Conservation (phyloP, 1,284 basidiomycete species). For the Sanguinoderma infundibulare region DNA sequence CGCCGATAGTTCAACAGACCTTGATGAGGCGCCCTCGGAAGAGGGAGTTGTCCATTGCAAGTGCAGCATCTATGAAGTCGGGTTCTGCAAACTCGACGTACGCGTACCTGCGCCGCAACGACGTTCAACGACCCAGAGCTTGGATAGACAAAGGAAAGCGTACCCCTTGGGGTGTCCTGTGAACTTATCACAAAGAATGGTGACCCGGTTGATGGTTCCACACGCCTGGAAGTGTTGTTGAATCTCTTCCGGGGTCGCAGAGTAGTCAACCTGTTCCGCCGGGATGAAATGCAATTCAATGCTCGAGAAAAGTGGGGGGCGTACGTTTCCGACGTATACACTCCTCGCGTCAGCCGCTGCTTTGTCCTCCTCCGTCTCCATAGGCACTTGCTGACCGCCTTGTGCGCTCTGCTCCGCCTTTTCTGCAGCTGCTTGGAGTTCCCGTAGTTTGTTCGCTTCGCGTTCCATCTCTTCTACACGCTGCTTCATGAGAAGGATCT, state of each 20-base stretch:
- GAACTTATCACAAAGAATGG: slow-evolving; percentile 99
- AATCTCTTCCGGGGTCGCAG: slow-evolving; percentile 97
- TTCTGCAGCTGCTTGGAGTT: slow-evolving; percentile 90
- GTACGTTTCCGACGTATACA: slow-evolving; percentile 96
- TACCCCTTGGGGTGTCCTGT: slow-evolving; percentile 99
- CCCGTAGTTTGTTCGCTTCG: slow-evolving; percentile 87
- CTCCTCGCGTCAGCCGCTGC: slow-evolving; percentile 85
- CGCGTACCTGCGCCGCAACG: slow-evolving; percentile 71
- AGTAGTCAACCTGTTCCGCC: slow-evolving; percentile 87
- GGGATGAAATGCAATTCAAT: slow-evolving; percentile 10
- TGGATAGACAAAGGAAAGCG: slow-evolving; percentile 30
- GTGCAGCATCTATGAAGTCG: slow-evolving; percentile 89
- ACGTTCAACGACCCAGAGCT: background rate
- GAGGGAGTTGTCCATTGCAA: slow-evolving; percentile 95
- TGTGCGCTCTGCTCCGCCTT: slow-evolving; percentile 45
- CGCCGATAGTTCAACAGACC: slow-evolving; percentile 52
- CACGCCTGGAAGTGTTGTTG: slow-evolving; percentile 98
- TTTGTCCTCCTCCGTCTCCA: slow-evolving; percentile 80
- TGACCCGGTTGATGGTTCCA: slow-evolving; percentile 98
- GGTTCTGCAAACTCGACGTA: slow-evolving; percentile 99
- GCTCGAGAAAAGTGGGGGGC: slow-evolving; percentile 37
- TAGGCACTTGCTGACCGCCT: slow-evolving; percentile 47
- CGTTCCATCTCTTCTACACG: slow-evolving; percentile 92
- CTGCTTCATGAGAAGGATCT: slow-evolving; percentile 90
- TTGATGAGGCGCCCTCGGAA: slow-evolving; percentile 95